phyloP scores from a whole-genome alignment of 2,329 filamentous ascomycete genomes.

The Cladosporium oxysporum region DNA sequence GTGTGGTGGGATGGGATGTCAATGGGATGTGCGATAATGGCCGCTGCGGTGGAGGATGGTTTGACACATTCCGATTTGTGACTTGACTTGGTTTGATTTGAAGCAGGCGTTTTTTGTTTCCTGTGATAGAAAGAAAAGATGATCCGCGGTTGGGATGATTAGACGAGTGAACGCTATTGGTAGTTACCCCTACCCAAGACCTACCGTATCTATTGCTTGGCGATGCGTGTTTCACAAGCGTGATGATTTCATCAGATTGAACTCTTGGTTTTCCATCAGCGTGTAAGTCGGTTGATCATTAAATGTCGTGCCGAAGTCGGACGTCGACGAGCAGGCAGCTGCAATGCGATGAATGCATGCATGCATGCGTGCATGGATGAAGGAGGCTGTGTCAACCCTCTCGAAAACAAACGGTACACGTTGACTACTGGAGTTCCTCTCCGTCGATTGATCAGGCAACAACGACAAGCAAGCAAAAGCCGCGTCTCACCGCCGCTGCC shows the following conservation, averaged over 20 bases:
- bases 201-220: not conserved
- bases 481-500: conserved; percentile 1
- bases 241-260: not conserved
- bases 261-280: not conserved
- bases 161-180: conserved; percentile 6
- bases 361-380: not conserved
- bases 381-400: not conserved
- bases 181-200: not conserved
- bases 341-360: not conserved
- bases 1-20: not conserved
- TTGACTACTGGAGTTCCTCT: not conserved
- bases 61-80: not conserved
- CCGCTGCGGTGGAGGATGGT: not conserved
- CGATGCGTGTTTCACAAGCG: not conserved
- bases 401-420: not conserved
- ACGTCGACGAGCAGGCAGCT: not conserved
- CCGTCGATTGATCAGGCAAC: not conserved
- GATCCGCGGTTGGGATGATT: conserved; percentile 6
- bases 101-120: not conserved
- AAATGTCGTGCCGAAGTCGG: not conserved
- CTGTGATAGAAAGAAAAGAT: not conserved
- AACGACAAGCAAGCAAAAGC: not conserved
- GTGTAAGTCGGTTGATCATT: not conserved
- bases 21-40: not conserved
- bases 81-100: not conserved